phyloP scores from a whole-genome alignment of 2,329 filamentous ascomycete genomes.

The Epichloe scottii region DNA sequence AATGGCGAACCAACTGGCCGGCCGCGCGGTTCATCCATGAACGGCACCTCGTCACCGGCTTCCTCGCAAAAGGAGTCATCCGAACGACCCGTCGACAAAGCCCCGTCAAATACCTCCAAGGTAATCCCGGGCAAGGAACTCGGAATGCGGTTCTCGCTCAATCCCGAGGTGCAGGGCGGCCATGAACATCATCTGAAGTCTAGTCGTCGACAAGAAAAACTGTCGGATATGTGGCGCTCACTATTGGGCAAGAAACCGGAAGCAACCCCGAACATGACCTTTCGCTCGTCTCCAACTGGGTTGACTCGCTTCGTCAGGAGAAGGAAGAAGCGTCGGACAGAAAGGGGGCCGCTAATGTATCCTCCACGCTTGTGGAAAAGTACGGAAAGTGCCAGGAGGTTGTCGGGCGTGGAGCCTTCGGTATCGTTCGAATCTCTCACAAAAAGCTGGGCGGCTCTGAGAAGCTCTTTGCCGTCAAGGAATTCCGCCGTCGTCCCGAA shows the following conservation, averaged over 20 bases:
- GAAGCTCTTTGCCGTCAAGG: constrained; percentile 93
- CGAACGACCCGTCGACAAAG: constrained; percentile 15
- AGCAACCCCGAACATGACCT: constrained; percentile 63
- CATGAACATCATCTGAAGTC: constrained; percentile 86
- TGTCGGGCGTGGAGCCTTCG: constrained; percentile 90
- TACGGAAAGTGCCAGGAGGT: constrained; percentile 98
- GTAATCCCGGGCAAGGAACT: constrained; percentile 20
- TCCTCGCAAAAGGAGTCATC: constrained; percentile 31
- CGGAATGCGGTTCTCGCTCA: constrained; percentile 38
- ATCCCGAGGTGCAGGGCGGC: constrained; percentile 45
- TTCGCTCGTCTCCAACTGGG: constrained; percentile 90
- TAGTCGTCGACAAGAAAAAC: constrained; percentile 84
- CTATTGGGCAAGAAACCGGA: constrained; percentile 79
- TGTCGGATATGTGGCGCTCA: constrained; percentile 81
- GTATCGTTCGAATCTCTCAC: constrained; percentile 94
- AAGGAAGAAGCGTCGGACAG: constrained; percentile 76
- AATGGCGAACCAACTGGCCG: constrained; percentile 22
- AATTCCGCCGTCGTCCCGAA: constrained; percentile 86
- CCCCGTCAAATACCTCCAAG: constrained; percentile 18
- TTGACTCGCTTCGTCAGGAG: constrained; percentile 82
- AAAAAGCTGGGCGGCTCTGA: constrained; percentile 81
- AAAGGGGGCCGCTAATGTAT: constrained; percentile 61
- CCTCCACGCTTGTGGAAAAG: constrained; percentile 72
- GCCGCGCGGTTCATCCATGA: constrained; percentile 22
- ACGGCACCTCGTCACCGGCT: constrained; percentile 23